Evolutionary conservation across 495 filamentous ascomycete species (phyloP).

Genomic region (Amniculicola lignicola): DNA sequence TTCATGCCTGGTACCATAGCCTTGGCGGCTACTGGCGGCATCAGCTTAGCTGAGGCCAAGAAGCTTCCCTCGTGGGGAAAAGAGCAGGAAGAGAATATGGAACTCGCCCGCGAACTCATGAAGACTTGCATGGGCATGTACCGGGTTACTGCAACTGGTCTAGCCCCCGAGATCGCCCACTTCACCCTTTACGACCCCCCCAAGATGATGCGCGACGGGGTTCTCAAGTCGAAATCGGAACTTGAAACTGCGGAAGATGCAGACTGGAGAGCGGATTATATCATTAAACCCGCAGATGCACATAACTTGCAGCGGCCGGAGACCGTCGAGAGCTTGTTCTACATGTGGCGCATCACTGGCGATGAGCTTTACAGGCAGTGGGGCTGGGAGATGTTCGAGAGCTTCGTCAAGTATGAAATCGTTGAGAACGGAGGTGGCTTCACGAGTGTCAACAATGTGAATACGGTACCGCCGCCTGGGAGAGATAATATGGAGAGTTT

Average conservation of each 20-base stretch:
- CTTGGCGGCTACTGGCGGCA: conserved; percentile 77
- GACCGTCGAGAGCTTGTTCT: conserved; percentile 90
- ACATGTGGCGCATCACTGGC: conserved; percentile 98
- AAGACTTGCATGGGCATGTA: conserved; percentile 99
- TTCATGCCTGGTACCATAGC: conserved; percentile 97
- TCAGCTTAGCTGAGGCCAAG: conserved; percentile 68
- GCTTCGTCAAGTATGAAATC: conserved; percentile 78
- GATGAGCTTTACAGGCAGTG: conserved; percentile 88
- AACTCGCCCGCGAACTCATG: conserved; percentile 80
- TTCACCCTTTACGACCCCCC: conserved; percentile 71
- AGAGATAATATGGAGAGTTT: conserved; percentile 47
- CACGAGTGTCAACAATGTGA: conserved; percentile 74
- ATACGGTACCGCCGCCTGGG: conserved; percentile 33
- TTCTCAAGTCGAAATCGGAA: conserved; percentile 41
- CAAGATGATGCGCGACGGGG: conserved; percentile 49
- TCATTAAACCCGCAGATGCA: conserved; percentile 68
- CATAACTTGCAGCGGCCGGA: conserved; percentile 98
- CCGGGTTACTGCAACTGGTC: conserved; percentile 75
- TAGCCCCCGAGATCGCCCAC: conserved; percentile 89
- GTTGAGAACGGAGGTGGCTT: conserved; percentile 71
- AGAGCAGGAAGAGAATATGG: conserved; percentile 80
- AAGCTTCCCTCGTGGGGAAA: conserved; percentile 67
- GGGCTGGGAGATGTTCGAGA: conserved; percentile 98
- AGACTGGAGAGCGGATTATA: conserved; percentile 69
- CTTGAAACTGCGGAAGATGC: conserved; percentile 52